Percentiles rank a stretch among this genome's conserved stretches.
These are phyloP conservation scores for Friedmanniomyces simplex DNA, from an alignment of 495 filamentous ascomycete species.

Conservation along the genomic window DNA sequence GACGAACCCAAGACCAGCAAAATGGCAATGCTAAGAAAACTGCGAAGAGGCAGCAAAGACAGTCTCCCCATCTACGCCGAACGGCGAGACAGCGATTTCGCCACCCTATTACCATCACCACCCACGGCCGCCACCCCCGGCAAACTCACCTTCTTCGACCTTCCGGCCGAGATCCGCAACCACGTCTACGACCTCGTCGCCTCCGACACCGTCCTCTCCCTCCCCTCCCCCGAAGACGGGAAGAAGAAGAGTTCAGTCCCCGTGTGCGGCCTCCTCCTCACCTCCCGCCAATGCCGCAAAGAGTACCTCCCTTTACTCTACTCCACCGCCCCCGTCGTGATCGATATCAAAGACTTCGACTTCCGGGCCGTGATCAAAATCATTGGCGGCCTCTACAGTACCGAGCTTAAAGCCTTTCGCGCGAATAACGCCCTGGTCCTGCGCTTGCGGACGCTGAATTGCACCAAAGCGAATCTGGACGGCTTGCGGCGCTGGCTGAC, in stretches of 20 bases:
- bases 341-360: conserved; percentile 14
- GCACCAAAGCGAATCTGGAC: conserved; percentile 1
- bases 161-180: conserved; percentile 19
- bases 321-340: neutral
- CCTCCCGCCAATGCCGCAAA: conserved; percentile 7
- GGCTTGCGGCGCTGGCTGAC: conserved; percentile 11
- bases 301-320: conserved; percentile 17
- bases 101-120: conserved; percentile 1
- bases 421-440: conserved; percentile 7
- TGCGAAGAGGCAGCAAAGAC: conserved; percentile 5
- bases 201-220: conserved; percentile 2
- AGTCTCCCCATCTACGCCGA: neutral
- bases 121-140: neutral
- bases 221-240: neutral
- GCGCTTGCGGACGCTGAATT: conserved; percentile 6
- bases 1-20: neutral
- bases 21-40: neutral
- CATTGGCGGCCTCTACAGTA: conserved; percentile 12
- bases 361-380: conserved; percentile 8
- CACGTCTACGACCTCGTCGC: conserved; percentile 12
- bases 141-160: conserved; percentile 16
- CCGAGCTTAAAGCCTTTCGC: conserved; percentile 16
- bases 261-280: conserved; percentile 5
- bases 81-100: neutral
- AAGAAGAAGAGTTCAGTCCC: neutral